Conservation (phyloP, 2,329 filamentous ascomycete genomes). For the Neurospora sp. region DNA sequence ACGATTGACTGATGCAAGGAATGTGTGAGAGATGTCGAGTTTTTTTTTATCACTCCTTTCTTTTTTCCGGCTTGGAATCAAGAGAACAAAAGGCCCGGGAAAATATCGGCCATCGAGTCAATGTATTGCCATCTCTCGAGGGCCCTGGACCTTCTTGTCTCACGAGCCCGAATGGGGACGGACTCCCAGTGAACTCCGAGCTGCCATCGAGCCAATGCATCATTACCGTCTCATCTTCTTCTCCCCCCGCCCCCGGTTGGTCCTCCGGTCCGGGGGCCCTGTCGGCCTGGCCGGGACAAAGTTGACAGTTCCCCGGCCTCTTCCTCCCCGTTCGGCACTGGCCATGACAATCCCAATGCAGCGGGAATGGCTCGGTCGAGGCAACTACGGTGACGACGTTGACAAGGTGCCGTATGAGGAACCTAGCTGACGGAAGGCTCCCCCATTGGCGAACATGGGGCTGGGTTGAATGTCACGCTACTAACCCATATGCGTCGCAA, state of each 20-base stretch:
- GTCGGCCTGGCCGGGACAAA: not conserved
- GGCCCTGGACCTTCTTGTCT: not conserved
- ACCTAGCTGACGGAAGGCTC: no score
- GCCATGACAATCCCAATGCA: no score
- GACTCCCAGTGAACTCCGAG: not conserved
- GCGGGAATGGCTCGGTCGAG: no score
- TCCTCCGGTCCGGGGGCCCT: not conserved
- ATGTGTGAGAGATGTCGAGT: not conserved
- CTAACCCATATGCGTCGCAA: no score
- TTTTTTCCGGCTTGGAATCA: not conserved
- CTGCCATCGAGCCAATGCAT: not conserved
- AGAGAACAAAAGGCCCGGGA: not conserved
- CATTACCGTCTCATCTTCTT: not conserved
- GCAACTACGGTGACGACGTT: no score
- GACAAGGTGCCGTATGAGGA: no score
- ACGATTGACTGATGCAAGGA: not conserved
- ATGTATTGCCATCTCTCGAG: not conserved
- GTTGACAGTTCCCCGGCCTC: not conserved
- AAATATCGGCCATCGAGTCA: not conserved
- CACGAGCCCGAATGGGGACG: not conserved
- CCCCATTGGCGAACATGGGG: no score
- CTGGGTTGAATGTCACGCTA: no score
- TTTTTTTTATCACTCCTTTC: not conserved
- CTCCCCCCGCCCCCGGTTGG: not conserved
- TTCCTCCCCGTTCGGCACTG: no score